Base-by-base conservation (phyloP, 257 asterid genomes). In the Capsicum rhomboideum region DNA sequence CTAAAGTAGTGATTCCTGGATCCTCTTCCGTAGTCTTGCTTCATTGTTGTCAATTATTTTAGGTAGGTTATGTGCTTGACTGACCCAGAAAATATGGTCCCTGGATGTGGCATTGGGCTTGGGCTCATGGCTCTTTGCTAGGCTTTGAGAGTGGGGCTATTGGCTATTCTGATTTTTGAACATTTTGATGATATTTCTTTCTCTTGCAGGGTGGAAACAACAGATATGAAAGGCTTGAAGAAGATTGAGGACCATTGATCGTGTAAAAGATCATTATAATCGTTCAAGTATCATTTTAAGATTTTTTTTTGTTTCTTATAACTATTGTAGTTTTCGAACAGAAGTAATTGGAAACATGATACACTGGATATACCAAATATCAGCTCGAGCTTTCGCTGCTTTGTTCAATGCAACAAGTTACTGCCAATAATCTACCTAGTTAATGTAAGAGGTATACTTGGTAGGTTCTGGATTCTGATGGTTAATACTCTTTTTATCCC, bases 161-260 rank as follows among this genome's bases (percentile, higher is more conserved):
- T 40, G 54, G 52, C 50, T 68, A 9, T 68, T 68, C 18, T 71
- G 31, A 11, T 18, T 20, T n/a, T 11, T 40, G 79, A 40, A 71
- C 55, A 10, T n/a, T 71, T 42, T 71, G 31, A 71, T 71, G 79
- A 71, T 71, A n/a, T 77, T 50, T 77, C 81, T 77, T 77, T 71
- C 28, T 44, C 54, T 26, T 87, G 85, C 93, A 96, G 99, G 89
- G 99, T 94, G 90, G 97, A 96, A 87, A 96, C 99, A 52, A 96
- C 99, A 10, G 99, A 96, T 85, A 96, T 96, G 99, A 96, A 94
- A 88, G 94, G 98, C 83, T 87, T 96, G 91, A 96, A 96, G 94
- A 96, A 96, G 93, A 88, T 93, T 17, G 98, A 96, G 87, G 97
- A 94, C 69, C 99, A 96, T 71, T 74, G 80, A 74, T 26, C 85